Evolutionary conservation across 2,329 filamentous ascomycete genomes (phyloP).

Genomic region (Sarocladium strictum): DNA sequence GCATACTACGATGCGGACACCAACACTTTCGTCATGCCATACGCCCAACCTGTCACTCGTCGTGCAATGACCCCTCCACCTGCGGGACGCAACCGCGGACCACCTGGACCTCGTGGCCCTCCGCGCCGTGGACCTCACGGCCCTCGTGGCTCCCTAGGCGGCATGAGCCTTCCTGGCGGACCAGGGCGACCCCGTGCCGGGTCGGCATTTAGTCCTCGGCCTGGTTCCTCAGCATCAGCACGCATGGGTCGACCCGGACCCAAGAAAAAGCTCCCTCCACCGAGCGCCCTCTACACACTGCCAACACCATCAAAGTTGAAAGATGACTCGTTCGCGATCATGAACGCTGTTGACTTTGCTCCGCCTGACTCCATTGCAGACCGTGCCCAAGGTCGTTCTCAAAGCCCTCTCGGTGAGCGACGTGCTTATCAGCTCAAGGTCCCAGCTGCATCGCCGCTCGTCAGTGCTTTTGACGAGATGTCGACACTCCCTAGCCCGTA

Average conservation of each 20-base stretch:
- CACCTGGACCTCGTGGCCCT: constrained; percentile 22
- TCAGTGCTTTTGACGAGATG: constrained; percentile 82
- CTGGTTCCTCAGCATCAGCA: constrained; percentile 59
- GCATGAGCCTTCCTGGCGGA: constrained; percentile 39
- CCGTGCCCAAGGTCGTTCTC: constrained; percentile 61
- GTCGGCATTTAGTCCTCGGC: constrained; percentile 44
- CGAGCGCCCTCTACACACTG: constrained; percentile 64
- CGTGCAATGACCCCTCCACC: constrained; percentile 96
- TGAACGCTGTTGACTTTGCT: constrained; percentile 74
- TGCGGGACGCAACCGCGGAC: constrained; percentile 39
- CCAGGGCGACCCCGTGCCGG: constrained; percentile 48
- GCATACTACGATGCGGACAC: constrained; percentile 60
- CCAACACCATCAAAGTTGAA: constrained; percentile 81
- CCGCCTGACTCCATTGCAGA: constrained; percentile 66
- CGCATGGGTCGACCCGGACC: constrained; percentile 33
- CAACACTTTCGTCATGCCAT: constrained; percentile 72
- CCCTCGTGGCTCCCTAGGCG: constrained; percentile 43
- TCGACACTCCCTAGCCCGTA: constrained; percentile 82
- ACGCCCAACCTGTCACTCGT: constrained; percentile 76
- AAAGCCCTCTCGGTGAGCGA: constrained; percentile 58
- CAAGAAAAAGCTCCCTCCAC: constrained; percentile 58
- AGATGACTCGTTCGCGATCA: constrained; percentile 70
- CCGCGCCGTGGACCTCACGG: constrained; percentile 26
- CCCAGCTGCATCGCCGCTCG: constrained; percentile 70
- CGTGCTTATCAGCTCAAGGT: constrained; percentile 70